Base-by-base conservation (phyloP, 805 yeast species). In the Tetrapisispora phaffii region DNA sequence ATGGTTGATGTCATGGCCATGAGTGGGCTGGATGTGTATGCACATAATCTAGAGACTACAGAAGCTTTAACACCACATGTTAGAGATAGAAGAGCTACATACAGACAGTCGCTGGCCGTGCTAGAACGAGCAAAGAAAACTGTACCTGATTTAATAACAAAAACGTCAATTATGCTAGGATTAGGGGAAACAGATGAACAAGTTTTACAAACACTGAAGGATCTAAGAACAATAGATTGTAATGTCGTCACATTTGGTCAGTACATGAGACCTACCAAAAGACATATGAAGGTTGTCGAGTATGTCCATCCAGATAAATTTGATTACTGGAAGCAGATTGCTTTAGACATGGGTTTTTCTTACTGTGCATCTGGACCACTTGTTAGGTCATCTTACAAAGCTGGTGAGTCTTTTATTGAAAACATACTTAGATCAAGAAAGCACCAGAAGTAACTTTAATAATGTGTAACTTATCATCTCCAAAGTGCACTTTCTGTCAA, bases 181-280 rank as follows among this genome's bases (percentile, higher is more conserved):
- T 76, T 93, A 47, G 98, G 99, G 34, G 99, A 93, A 65, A 79
- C 89, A 1, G 97, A 93, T 58, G 96, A 82, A 44, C 97, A 93
- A 66, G 64, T 93, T 12, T 62, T 80, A 60, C 80, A 78, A 52
- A 81, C 97, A 0, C 63, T 93, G 57, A 72, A 65, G 50, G 95
- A 86, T 61, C 70, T 94, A 53, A 76, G 97, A 50, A 78, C 68
- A 17, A 75, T 82, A 37, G 69, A 74, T 8, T 93, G 95, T 63
- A 97, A 93, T 59, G 95, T 93, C 41, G 96, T 93, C 16, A 93
- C 99, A 0, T 93, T 93, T 67, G 99, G 99, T 32, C 99, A 93
- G 68, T 93, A 93, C 66, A 93, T 93, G 97, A 77, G 98, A 63
- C 99, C 99, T 38, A 93, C 99, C 1, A 93, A 85, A 67, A 80